These are phyloP conservation scores for Colletotrichum sp. DNA, from an alignment of 2,329 filamentous ascomycete species.

Conservation along the genomic window DNA sequence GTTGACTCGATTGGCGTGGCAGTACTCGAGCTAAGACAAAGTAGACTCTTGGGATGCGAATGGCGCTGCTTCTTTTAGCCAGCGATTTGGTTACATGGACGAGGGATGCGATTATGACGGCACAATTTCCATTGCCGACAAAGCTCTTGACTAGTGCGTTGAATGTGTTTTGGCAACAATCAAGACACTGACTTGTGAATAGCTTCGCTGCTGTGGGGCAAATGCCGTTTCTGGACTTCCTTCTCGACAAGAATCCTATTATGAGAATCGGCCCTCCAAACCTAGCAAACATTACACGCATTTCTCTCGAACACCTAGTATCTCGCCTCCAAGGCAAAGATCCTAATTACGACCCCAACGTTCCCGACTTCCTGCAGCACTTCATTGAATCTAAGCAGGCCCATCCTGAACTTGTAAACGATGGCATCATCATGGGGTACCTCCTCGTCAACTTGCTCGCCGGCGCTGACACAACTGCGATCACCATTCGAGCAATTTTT, in stretches of 20 bases:
- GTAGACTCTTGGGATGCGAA: slow-evolving; percentile 44
- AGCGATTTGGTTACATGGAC: slow-evolving; percentile 45
- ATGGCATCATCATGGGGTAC: slow-evolving; percentile 33
- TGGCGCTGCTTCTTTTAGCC: slow-evolving; percentile 43
- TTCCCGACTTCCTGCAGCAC: slow-evolving; percentile 34
- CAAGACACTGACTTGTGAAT: neutral
- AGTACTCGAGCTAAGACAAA: slow-evolving; percentile 22
- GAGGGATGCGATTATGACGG: slow-evolving; percentile 39
- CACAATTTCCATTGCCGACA: slow-evolving; percentile 31
- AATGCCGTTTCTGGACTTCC: slow-evolving; percentile 29
- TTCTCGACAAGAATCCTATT: slow-evolving; percentile 33
- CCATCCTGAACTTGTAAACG: slow-evolving; percentile 39
- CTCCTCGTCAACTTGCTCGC: slow-evolving; percentile 36
- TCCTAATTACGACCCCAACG: slow-evolving; percentile 4
- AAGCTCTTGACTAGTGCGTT: slow-evolving; percentile 31
- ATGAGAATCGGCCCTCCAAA: slow-evolving; percentile 27
- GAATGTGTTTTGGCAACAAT: neutral
- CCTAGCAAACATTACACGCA: slow-evolving; percentile 23
- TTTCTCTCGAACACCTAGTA: slow-evolving; percentile 23
- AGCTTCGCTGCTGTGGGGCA: slow-evolving; percentile 33
- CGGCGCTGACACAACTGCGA: slow-evolving; percentile 41
- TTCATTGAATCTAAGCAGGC: slow-evolving; percentile 38
- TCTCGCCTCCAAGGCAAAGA: slow-evolving; percentile 17
- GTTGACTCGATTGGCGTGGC: slow-evolving; percentile 34
- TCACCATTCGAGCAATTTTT: slow-evolving; percentile 35